Base-by-base conservation (phyloP, 352 stramenopile species). In the Pythium chondricola region DNA sequence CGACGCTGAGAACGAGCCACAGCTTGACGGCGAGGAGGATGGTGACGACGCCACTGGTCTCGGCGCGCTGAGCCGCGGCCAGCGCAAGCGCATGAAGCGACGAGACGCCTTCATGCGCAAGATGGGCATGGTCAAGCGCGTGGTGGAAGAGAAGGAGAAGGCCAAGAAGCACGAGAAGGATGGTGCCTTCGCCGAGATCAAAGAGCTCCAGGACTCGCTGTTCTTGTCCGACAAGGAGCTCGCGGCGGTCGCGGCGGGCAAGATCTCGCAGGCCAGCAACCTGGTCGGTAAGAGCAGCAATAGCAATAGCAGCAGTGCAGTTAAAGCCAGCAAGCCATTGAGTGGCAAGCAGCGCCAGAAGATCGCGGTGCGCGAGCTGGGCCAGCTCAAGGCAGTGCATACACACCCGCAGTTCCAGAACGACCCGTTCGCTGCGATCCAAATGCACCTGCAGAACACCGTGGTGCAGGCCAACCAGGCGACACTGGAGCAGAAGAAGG, bases 291-390 rank as follows among this genome's bases (percentile, higher is more conserved):
- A 67, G 41, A 33, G 38, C 16, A 42, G 29, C 7, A 22, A n/a
- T 0, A 29, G 42, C 8, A 33, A 40, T 14, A 42, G 29, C 7
- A 22, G n/a, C 0, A 29, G 42, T 8, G 30, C 37, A 16, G 20
- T 30, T 0, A 36, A 56, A 10, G 55, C 57, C 45, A 31, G 40
- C 39, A 85, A 85, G 61, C 61, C 71, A 25, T 58, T 91, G 43
- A 93, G 75, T 39, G 82, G 82, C 38, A 84, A 86, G 37, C 82
- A 91, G 56, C 79, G 81, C 16, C 80, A 93, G 66, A 88, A 88
- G 44, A 56, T 94, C 32, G 83, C 79, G 5, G 82, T 94, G 46
- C 74, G 75, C 7, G 83, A 94, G 52, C 66, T 92, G 33, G 77
- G 78, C 20, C 83, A 92, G 52, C 67, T 94, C 44, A 87, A 88